These are phyloP conservation scores for Didymellaceae sp. DNA, from an alignment of 2,329 filamentous ascomycete genomes.

Conservation along the genomic window DNA sequence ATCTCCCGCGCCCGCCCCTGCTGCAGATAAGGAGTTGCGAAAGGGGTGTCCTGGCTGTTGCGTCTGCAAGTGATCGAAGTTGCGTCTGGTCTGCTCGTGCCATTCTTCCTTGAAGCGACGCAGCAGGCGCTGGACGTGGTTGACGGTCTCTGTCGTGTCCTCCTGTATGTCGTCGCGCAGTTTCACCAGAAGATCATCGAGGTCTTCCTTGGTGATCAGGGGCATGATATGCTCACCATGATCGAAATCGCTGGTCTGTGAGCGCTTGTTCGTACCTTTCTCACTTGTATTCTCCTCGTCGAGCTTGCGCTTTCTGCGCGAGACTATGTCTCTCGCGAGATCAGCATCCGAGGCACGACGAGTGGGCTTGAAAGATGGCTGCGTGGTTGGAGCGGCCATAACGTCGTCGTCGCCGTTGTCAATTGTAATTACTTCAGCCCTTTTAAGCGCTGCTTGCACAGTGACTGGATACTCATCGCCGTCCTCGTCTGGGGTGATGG, in stretches of 20 bases:
- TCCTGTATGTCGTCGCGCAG: slow-evolving; percentile 34
- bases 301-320: slow-evolving; percentile 27
- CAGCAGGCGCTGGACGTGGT: slow-evolving; percentile 57
- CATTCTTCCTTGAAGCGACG: slow-evolving; percentile 50
- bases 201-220: slow-evolving; percentile 28
- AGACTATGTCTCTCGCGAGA: slow-evolving; percentile 28
- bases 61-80: slow-evolving; percentile 12
- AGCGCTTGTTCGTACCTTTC: slow-evolving; percentile 22
- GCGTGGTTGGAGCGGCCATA: not conserved
- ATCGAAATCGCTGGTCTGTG: slow-evolving; percentile 6
- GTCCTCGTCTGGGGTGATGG: slow-evolving; percentile 15
- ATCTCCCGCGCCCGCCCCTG: slow-evolving; percentile 3
- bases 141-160: slow-evolving; percentile 52
- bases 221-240: slow-evolving; percentile 27
- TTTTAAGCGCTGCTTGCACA: slow-evolving; percentile 11
- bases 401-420: not conserved
- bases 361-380: slow-evolving; percentile 13
- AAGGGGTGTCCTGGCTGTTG: not conserved
- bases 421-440: not conserved
- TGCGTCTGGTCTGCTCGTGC: slow-evolving; percentile 23
- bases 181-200: slow-evolving; percentile 25
- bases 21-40: not conserved
- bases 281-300: slow-evolving; percentile 11
- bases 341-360: slow-evolving; percentile 25
- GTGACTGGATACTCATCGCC: slow-evolving; percentile 13